Percentiles rank a stretch among this genome's conserved stretches.
phyloP scores from a whole-genome alignment of 1,139 yeast genomes.

The Blastobotrys arbuscula region DNA sequence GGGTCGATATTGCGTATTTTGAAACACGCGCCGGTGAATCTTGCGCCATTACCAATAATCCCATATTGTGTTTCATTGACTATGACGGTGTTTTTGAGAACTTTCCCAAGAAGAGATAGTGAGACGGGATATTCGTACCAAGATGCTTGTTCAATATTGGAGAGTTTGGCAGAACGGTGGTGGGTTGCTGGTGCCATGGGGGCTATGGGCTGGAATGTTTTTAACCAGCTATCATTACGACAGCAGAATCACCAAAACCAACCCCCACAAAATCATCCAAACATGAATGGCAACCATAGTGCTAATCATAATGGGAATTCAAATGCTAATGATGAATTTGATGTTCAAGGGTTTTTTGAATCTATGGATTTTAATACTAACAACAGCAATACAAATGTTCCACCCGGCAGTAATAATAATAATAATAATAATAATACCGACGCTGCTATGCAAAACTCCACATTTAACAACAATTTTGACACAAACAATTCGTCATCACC shows the following conservation, averaged over 20 bases:
- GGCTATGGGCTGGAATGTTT: conserved; percentile 34
- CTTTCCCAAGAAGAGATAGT: conserved; percentile 29
- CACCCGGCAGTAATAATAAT: not conserved
- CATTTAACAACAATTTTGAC: not conserved
- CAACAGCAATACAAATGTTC: not conserved
- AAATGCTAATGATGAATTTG: conserved; percentile 8
- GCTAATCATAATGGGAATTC: conserved; percentile 1
- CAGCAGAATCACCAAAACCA: too few species aligned
- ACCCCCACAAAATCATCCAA: not conserved
- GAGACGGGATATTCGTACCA: conserved; percentile 29
- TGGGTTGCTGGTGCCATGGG: conserved; percentile 39
- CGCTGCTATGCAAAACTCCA: not conserved
- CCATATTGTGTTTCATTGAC: conserved; percentile 35
- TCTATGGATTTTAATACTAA: not conserved
- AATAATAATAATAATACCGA: not conserved
- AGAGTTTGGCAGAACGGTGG: conserved; percentile 31
- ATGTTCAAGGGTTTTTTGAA: conserved; percentile 3
- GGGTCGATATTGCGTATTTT: conserved; percentile 30
- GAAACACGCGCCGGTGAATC: conserved; percentile 17
- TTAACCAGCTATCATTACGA: conserved; percentile 17
- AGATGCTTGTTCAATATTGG: conserved; percentile 29
- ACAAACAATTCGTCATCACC: not conserved
- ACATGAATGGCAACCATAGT: not conserved
- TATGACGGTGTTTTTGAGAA: conserved; percentile 33
- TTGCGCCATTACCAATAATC: conserved; percentile 33